A percentile compares a stretch with the other conserved stretches of the same genome.
Evolutionary conservation across 345 rosid genomes (phyloP).

Genomic region (Leavenworthia alabamica): DNA sequence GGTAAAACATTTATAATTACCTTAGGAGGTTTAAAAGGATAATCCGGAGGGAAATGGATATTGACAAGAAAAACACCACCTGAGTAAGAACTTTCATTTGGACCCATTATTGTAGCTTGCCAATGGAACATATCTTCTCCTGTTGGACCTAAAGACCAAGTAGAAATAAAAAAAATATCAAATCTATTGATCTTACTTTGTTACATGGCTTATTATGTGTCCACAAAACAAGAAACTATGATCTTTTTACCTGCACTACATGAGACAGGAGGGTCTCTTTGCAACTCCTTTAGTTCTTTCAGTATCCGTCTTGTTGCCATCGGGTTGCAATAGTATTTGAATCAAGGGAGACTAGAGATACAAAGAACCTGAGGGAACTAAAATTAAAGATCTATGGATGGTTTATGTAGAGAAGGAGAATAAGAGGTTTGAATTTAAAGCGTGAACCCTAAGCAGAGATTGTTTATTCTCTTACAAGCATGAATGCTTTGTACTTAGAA

Average conservation of each 20-base stretch:
- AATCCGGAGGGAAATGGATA: too few species aligned
- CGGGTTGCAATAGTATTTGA: background rate
- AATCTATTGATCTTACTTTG: too few species aligned
- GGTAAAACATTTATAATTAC: too few species aligned
- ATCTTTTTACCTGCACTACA: constrained; percentile 58
- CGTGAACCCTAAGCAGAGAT: constrained; percentile 22
- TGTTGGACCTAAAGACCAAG: too few species aligned
- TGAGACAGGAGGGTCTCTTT: constrained; percentile 67
- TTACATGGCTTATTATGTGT: constrained; percentile 2
- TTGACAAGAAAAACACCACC: too few species aligned
- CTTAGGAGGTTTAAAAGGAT: too few species aligned
- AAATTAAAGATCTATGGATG: background rate
- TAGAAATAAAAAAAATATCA: too few species aligned
- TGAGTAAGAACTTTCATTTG: too few species aligned
- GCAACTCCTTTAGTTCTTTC: constrained; percentile 62
- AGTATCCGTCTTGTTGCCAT: constrained; percentile 60
- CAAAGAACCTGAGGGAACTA: background rate
- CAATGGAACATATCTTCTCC: too few species aligned
- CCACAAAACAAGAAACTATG: background rate
- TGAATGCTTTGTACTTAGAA: constrained; percentile 2
- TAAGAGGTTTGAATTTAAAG: constrained; percentile 22
- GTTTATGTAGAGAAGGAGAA: constrained; percentile 1
- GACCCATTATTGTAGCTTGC: too few species aligned
- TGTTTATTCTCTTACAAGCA: constrained; percentile 15
- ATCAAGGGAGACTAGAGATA: background rate